Conservation (phyloP, 345 rosid genomes). For the Alliaria petiolata region DNA sequence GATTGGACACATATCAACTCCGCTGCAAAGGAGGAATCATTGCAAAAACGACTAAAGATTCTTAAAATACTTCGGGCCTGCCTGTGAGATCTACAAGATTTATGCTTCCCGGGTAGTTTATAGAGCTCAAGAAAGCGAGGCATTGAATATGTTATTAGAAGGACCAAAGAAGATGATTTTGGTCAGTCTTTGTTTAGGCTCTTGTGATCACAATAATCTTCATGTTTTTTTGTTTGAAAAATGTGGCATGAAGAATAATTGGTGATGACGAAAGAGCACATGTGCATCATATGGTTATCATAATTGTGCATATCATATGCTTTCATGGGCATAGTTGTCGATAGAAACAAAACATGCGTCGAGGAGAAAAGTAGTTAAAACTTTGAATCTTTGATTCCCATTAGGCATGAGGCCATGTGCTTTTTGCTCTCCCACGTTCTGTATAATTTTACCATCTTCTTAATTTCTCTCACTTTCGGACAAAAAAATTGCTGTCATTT, state of each 20-base stretch:
- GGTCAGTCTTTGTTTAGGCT: not conserved
- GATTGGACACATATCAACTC: too few relatives aligned
- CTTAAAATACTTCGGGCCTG: not conserved
- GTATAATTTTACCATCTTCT: constrained; percentile 8
- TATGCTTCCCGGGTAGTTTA: not conserved
- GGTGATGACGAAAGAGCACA: constrained; percentile 14
- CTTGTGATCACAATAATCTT: not conserved
- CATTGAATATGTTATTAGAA: not conserved
- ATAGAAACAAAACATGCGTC: constrained; percentile 24
- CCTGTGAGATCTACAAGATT: not conserved
- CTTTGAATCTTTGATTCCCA: constrained; percentile 13
- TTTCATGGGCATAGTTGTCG: constrained; percentile 30
- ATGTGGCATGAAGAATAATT: constrained; percentile 1
- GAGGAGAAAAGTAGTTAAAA: not conserved
- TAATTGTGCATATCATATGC: constrained; percentile 24
- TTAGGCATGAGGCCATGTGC: constrained; percentile 29
- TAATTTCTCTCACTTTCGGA: constrained; percentile 13
- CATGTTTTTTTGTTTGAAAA: not conserved
- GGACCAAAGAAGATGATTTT: not conserved
- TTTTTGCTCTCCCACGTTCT: constrained; percentile 6
- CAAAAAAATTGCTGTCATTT: constrained; percentile 19
- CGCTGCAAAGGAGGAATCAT: too few relatives aligned
- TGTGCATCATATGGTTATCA: constrained; percentile 21
- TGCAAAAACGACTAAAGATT: not conserved
- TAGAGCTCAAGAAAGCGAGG: not conserved